phyloP scores from a whole-genome alignment of 306 rosid genomes.

The Gleditsia sinensis region DNA sequence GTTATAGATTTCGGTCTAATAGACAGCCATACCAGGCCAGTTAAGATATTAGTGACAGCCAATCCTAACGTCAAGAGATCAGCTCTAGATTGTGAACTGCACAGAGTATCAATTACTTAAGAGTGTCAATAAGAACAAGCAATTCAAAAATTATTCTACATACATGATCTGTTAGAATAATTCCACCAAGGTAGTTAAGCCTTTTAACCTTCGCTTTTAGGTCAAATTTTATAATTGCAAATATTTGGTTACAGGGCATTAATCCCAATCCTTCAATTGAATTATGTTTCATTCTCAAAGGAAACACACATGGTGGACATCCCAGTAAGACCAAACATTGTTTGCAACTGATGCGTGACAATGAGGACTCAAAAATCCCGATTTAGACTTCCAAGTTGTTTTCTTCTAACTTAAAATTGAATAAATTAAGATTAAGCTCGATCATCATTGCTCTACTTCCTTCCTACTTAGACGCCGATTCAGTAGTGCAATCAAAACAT shows the following conservation, averaged over 20 bases:
- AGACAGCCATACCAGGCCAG: constrained; percentile 91
- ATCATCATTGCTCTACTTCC: no score
- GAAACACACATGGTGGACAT: neutral
- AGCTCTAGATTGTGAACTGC: constrained; percentile 91
- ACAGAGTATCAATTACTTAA: constrained; percentile 3
- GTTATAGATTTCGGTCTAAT: constrained; percentile 69
- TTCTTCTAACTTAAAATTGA: neutral
- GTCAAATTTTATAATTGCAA: neutral
- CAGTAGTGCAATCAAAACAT: neutral
- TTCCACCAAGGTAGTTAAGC: neutral
- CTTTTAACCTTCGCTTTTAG: neutral
- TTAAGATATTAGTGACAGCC: constrained; percentile 83
- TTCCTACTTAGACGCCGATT: no score
- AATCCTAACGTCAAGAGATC: constrained; percentile 88
- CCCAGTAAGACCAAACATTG: neutral
- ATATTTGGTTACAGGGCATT: neutral
- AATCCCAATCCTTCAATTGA: neutral
- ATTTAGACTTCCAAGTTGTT: neutral
- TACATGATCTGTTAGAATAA: constrained; percentile 2
- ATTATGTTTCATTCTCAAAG: neutral
- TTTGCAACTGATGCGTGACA: no score
- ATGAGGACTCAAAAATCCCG: neutral
- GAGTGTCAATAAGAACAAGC: neutral
- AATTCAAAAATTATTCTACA: neutral
- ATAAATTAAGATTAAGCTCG: neutral